Conservation (phyloP, 1,139 yeast genomes). For the Ashbya aceris region DNA sequence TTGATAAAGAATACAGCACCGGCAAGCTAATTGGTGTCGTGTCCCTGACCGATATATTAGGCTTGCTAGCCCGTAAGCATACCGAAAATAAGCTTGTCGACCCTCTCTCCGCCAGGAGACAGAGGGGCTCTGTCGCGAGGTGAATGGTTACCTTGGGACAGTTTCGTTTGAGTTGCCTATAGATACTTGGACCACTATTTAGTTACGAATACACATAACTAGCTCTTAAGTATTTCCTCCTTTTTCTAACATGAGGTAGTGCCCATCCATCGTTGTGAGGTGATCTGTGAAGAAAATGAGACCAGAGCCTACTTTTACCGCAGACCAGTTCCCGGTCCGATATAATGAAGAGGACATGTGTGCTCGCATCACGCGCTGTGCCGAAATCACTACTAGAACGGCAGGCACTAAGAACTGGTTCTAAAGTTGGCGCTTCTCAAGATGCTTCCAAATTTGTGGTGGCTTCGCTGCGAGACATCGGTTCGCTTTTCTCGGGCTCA, state of each 20-base stretch:
- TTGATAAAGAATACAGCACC: constrained; percentile 41
- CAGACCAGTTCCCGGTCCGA: too few species aligned
- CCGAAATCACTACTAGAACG: constrained; percentile 9
- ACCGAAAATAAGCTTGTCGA: constrained; percentile 57
- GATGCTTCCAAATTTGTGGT: not conserved
- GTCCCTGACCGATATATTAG: constrained; percentile 80
- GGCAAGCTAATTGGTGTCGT: constrained; percentile 86
- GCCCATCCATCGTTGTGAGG: too few species aligned
- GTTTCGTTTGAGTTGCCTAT: too few species aligned
- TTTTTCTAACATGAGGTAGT: too few species aligned
- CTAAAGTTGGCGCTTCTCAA: not conserved
- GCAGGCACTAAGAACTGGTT: constrained; percentile 6
- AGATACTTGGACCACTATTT: too few species aligned
- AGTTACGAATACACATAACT: too few species aligned
- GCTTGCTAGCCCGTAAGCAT: constrained; percentile 64
- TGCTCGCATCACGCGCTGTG: constrained; percentile 4
- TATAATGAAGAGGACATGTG: not conserved
- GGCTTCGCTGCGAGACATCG: constrained; percentile 1
- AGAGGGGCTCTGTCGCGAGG: constrained; percentile 42
- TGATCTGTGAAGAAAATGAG: too few species aligned
- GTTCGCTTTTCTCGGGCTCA: not conserved
- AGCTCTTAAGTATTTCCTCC: too few species aligned
- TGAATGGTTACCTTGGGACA: not conserved
- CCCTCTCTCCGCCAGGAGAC: constrained; percentile 78
- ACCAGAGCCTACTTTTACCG: too few species aligned